A percentile compares a stretch with the other conserved stretches of the same genome.
Evolutionary conservation across 306 rosid species (phyloP).

Genomic region (Begonia loranthoides): DNA sequence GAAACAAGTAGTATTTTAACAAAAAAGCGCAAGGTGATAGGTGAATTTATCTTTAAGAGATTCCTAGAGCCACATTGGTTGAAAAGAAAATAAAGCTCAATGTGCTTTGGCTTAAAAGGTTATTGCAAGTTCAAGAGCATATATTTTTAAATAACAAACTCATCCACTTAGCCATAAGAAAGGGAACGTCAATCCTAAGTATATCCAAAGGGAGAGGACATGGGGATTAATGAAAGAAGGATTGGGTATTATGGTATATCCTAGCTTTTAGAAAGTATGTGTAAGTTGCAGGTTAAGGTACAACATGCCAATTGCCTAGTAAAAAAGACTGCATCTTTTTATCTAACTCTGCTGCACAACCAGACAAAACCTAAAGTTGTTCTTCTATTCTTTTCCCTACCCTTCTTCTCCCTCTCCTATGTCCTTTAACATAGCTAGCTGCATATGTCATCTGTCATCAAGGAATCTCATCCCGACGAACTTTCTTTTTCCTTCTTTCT

Average conservation of each 20-base stretch:
- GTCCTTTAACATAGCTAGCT: slow-evolving; percentile 25
- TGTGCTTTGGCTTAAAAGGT: slow-evolving; percentile 10
- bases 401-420: background rate
- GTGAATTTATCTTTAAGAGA: slow-evolving; percentile 10
- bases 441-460: slow-evolving; percentile 79
- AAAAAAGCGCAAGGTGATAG: slow-evolving; percentile 4
- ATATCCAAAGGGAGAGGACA: slow-evolving; percentile 33
- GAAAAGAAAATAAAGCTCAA: slow-evolving; percentile 7
- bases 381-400: slow-evolving; percentile 49
- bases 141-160: slow-evolving; percentile 9
- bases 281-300: slow-evolving; percentile 73
- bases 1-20: too few relatives aligned
- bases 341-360: slow-evolving; percentile 36
- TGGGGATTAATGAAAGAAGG: slow-evolving; percentile 83
- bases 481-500: slow-evolving; percentile 40
- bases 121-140: slow-evolving; percentile 1
- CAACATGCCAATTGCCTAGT: slow-evolving; percentile 82
- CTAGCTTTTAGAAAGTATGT: slow-evolving; percentile 83
- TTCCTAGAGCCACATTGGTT: slow-evolving; percentile 10
- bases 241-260: slow-evolving; percentile 56
- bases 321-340: slow-evolving; percentile 45
- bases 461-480: slow-evolving; percentile 44
- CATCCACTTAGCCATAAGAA: slow-evolving; percentile 18
- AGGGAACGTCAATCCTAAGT: slow-evolving; percentile 9
- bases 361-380: slow-evolving; percentile 64